Conservation (phyloP, 169 alveolate species). For the Eimeria tenella region DNA sequence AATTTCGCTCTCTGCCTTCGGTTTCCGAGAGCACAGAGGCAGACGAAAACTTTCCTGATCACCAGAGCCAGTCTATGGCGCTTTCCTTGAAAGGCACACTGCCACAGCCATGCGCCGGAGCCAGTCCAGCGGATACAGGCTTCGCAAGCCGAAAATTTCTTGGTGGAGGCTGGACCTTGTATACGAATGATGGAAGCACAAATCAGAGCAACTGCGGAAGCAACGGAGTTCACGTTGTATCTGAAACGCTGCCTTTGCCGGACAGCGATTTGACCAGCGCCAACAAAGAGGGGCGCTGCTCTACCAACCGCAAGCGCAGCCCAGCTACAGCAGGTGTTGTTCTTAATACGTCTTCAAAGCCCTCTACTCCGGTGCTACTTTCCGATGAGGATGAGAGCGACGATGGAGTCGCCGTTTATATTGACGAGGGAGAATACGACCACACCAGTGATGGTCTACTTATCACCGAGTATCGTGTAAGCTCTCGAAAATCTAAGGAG, state of each 20-base stretch:
- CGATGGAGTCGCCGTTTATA: slow-evolving; percentile 65
- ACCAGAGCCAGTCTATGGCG: slow-evolving; percentile 43
- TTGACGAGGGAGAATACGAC: slow-evolving; percentile 50
- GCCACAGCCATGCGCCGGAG: background rate
- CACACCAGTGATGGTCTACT: slow-evolving; percentile 4
- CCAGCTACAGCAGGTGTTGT: background rate
- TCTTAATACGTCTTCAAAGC: background rate
- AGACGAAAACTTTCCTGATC: slow-evolving; percentile 57
- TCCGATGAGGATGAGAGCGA: slow-evolving; percentile 37
- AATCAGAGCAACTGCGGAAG: background rate
- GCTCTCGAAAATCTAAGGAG: slow-evolving; percentile 24
- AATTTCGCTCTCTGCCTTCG: slow-evolving; percentile 27
- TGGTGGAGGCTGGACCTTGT: background rate
- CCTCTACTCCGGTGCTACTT: background rate
- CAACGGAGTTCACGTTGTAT: background rate
- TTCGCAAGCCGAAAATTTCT: background rate
- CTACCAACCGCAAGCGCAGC: background rate
- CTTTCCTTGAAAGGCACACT: background rate
- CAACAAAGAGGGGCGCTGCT: background rate
- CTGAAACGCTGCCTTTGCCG: too few relatives aligned
- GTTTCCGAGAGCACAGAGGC: slow-evolving; percentile 71
- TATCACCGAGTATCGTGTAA: slow-evolving; percentile 35
- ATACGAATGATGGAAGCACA: background rate
- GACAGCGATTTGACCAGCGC: background rate
- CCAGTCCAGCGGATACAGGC: background rate